A percentile compares a stretch with the other conserved stretches of the same genome.
Evolutionary conservation across 2,329 filamentous ascomycete genomes (phyloP).

Genomic region (Lecanosticta acicola): DNA sequence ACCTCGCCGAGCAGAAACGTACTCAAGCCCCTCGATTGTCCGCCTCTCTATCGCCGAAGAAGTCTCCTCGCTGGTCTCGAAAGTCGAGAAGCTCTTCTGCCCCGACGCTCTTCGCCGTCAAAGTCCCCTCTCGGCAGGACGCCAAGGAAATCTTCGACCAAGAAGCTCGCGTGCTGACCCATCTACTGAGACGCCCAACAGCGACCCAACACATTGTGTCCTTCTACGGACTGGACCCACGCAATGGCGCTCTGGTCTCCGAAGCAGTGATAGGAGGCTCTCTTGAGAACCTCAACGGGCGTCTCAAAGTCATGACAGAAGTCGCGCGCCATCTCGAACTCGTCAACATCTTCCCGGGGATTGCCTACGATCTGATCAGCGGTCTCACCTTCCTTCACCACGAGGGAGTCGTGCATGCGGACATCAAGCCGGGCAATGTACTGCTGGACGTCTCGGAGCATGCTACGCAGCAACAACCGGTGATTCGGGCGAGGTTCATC

Average conservation of each 20-base stretch:
- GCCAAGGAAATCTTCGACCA: slow-evolving; percentile 31
- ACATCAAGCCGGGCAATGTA: slow-evolving; percentile 47
- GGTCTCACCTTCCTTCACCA: slow-evolving; percentile 41
- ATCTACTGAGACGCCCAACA: slow-evolving; percentile 23
- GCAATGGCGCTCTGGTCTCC: slow-evolving; percentile 30
- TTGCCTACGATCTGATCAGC: slow-evolving; percentile 37
- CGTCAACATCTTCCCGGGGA: slow-evolving; percentile 35
- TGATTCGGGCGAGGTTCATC: slow-evolving; percentile 33
- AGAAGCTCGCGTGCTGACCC: slow-evolving; percentile 31
- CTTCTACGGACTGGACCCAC: slow-evolving; percentile 32
- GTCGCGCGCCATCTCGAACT: slow-evolving; percentile 34
- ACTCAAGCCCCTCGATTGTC: background rate
- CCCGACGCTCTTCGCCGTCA: slow-evolving; percentile 30
- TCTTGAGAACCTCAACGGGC: slow-evolving; percentile 26
- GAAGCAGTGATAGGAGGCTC: slow-evolving; percentile 30
- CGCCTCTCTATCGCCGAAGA: slow-evolving; percentile 1
- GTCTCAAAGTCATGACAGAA: slow-evolving; percentile 30
- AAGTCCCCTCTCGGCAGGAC: slow-evolving; percentile 29
- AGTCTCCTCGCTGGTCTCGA: slow-evolving; percentile 9
- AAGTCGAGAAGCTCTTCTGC: slow-evolving; percentile 11
- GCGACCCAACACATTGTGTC: slow-evolving; percentile 27
- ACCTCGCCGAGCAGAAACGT: slow-evolving; percentile 26
- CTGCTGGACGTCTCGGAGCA: slow-evolving; percentile 32
- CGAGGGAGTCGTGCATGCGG: slow-evolving; percentile 39
- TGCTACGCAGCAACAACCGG: slow-evolving; percentile 17